A percentile compares a stretch with the other conserved stretches of the same genome.
These are phyloP conservation scores for Lactifluus piperatus DNA, from an alignment of 768 basidiomycete genomes.

Conservation along the genomic window DNA sequence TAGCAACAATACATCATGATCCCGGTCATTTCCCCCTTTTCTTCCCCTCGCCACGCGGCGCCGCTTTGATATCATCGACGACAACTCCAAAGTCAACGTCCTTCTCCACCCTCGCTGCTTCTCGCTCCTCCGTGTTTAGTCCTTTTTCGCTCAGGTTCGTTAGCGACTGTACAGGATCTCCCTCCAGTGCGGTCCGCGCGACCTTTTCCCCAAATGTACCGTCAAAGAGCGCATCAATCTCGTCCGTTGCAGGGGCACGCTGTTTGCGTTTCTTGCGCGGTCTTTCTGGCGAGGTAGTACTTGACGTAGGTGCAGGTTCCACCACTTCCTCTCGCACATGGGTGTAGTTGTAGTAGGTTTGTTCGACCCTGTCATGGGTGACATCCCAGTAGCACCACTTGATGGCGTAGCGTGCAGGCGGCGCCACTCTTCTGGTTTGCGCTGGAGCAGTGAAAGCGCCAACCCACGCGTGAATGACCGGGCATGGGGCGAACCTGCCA, in stretches of 20 bases:
- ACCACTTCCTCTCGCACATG: background rate
- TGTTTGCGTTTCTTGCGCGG: constrained; percentile 39
- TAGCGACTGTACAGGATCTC: background rate
- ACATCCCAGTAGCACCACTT: background rate
- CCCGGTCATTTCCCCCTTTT: constrained; percentile 27
- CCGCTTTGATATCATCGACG: constrained; percentile 50
- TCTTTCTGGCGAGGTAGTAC: background rate
- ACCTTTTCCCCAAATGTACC: constrained; percentile 47
- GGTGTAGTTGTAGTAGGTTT: background rate
- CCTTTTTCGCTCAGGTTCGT: background rate
- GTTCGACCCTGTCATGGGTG: background rate
- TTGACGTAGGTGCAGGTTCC: background rate
- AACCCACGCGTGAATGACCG: constrained; percentile 79
- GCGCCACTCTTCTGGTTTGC: too few species aligned
- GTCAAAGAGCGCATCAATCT: constrained; percentile 70
- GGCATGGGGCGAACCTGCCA: constrained; percentile 76
- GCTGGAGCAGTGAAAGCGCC: constrained; percentile 70
- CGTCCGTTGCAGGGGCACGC: constrained; percentile 43
- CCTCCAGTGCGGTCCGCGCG: constrained; percentile 43
- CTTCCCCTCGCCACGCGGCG: constrained; percentile 40
- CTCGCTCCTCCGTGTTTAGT: background rate
- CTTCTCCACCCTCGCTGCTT: background rate
- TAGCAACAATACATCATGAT: background rate
- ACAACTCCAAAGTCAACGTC: constrained; percentile 38
- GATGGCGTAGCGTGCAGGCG: constrained; percentile 43